Evolutionary conservation across 306 rosid genomes (phyloP).

Genomic region (Trichosanthes truncata): DNA sequence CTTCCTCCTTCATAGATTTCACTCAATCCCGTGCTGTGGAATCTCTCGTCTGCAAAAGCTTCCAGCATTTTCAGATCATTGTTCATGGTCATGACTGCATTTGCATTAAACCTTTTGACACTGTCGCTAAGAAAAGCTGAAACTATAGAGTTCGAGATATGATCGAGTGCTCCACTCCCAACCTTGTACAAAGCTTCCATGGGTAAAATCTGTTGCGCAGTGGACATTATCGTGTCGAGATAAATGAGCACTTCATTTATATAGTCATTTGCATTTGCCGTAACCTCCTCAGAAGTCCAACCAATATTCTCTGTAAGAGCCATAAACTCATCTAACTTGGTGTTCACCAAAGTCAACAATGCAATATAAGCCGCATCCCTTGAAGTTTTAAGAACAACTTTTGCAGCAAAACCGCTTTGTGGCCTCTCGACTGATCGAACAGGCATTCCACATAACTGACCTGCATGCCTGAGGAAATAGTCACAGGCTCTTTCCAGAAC

Average conservation of each 20-base stretch:
- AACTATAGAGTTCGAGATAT: conserved; percentile 53
- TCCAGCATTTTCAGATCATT: conserved; percentile 50
- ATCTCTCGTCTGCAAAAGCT: conserved; percentile 68
- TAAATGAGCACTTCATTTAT: conserved; percentile 64
- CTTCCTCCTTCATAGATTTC: conserved; percentile 50
- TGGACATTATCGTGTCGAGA: conserved; percentile 78
- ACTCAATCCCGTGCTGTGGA: conserved; percentile 51
- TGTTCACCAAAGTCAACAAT: conserved; percentile 45
- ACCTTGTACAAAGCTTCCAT: conserved; percentile 71
- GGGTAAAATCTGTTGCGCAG: conserved; percentile 83
- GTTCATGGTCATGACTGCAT: conserved; percentile 46
- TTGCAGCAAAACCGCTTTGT: conserved; percentile 65
- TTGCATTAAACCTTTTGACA: conserved; percentile 74
- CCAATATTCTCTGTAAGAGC: conserved; percentile 42
- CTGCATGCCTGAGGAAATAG: conserved; percentile 63
- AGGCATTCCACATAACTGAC: conserved; percentile 48
- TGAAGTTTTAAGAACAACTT: conserved; percentile 55
- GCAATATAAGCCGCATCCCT: conserved; percentile 70
- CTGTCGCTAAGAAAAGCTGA: conserved; percentile 60
- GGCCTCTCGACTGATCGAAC: conserved; percentile 51
- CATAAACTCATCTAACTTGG: conserved; percentile 67
- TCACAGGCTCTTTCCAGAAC: conserved; percentile 89
- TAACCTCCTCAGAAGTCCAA: conserved; percentile 75
- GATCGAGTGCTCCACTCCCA: conserved; percentile 78
- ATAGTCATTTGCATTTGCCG: conserved; percentile 53